phyloP scores from a whole-genome alignment of 208 protist species.

The Naegleria gruberi region DNA sequence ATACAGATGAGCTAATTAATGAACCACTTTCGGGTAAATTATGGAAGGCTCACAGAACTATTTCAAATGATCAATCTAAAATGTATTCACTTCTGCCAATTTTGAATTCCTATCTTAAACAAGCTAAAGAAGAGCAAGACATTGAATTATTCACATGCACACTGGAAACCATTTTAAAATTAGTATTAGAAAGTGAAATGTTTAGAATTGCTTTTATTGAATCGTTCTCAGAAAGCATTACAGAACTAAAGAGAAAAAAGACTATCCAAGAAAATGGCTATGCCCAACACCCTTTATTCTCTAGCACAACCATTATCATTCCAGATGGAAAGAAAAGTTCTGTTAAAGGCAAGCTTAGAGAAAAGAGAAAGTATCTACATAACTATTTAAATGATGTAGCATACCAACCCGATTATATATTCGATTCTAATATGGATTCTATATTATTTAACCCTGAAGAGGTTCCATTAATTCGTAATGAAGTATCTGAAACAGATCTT shows the following conservation, averaged over 20 bases:
- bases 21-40: neutral
- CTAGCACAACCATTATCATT: neutral
- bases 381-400: neutral
- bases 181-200: neutral
- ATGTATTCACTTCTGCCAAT: neutral
- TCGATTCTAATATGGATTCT: neutral
- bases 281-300: neutral
- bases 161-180: neutral
- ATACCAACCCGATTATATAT: neutral
- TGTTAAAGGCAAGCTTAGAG: neutral
- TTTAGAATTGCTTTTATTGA: neutral
- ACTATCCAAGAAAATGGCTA: neutral
- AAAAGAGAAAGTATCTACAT: neutral
- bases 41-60: neutral
- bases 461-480: neutral
- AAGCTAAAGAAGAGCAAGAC: neutral
- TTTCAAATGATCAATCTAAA: constrained; percentile 1
- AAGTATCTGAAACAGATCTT: neutral
- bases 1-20: neutral
- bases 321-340: neutral
- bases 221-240: neutral
- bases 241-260: neutral
- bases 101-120: neutral
- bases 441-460: neutral
- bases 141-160: neutral